Evolutionary conservation across 1,284 basidiomycete genomes (phyloP), one percentile per base, ranked within the genome.

Genomic region (Grifola frondosa): DNA sequence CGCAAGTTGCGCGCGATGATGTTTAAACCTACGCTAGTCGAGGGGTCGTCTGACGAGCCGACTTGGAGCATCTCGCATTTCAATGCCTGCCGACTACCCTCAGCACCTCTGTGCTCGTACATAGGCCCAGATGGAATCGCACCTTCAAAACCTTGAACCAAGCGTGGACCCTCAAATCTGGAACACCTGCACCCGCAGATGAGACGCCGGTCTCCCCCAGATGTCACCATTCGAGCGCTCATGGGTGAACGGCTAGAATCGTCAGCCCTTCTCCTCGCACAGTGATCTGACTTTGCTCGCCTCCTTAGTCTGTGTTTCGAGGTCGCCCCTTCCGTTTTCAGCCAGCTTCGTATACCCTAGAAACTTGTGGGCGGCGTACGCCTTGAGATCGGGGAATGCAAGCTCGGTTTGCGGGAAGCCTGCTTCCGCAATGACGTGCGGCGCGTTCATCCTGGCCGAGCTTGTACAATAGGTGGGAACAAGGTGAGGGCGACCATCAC

Each of bases 381-480:
- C 53, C 36, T 66, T 60, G n/a, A 64, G 53, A 24, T 65, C 62
- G 0, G 62, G 58, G 23, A 66, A 61, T 2, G 54, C 59, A 8
- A 66, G 44, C 46, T 65, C 64, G 3, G 49, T 53, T 28, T 53
- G 46, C 6, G 39, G 37, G 40, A 66, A 65, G 3, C 60, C 59
- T 15, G 61, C 61, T 8, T 56, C 53, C 9, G 60, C 57, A 30
- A 65, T 63, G 13, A 58, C 62, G 9, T 65, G 62, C 3, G 54
- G 54, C 5, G 60, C 52, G 40, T 65, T 59, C 63, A 64, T 65
- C 10, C 64, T 63, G 26, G 62, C 62, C 3, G 63, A 66, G 33
- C 59, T 58, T 8, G 62, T 60, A 20, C 62, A 63, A 46, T 64
- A 65, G 2, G 58, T 53, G 15, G 52, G 38, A 6, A 40, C 26